These are phyloP conservation scores for Colletotrichum filicis DNA, from an alignment of 2,329 filamentous ascomycete species.

Conservation along the genomic window DNA sequence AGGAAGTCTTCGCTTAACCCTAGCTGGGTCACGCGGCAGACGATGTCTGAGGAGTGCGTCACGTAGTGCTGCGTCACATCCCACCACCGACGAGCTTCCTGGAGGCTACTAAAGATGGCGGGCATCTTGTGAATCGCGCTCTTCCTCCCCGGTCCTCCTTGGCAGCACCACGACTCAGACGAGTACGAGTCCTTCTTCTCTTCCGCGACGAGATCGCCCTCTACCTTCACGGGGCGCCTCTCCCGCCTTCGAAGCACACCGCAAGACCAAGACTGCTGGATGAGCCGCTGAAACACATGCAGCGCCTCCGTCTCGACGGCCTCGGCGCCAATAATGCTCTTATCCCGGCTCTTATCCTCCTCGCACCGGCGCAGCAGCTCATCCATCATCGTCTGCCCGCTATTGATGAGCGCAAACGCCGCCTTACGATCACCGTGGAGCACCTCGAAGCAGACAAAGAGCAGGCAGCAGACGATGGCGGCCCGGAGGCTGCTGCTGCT, in stretches of 20 bases:
- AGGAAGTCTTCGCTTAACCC: constrained; percentile 17
- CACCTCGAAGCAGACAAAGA: constrained; percentile 51
- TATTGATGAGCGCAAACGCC: constrained; percentile 48
- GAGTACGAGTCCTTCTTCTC: background rate
- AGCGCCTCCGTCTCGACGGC: constrained; percentile 42
- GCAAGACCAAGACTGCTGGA: constrained; percentile 43
- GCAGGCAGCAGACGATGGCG: constrained; percentile 48
- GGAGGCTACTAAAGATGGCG: constrained; percentile 36
- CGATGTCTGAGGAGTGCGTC: constrained; percentile 39
- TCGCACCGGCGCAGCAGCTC: constrained; percentile 41
- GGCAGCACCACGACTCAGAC: constrained; percentile 39
- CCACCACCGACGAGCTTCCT: constrained; percentile 44
- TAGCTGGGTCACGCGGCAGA: constrained; percentile 31
- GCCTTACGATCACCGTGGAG: constrained; percentile 48
- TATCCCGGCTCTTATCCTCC: background rate
- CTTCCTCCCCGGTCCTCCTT: constrained; percentile 23
- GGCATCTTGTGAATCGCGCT: constrained; percentile 37
- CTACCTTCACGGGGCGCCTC: background rate
- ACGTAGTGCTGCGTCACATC: constrained; percentile 43
- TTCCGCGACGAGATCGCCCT: background rate
- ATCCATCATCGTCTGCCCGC: constrained; percentile 49
- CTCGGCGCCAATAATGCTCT: constrained; percentile 16
- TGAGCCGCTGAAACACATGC: constrained; percentile 43
- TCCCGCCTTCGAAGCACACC: constrained; percentile 32
- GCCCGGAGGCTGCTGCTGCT: constrained; percentile 37